phyloP scores from a whole-genome alignment of 805 yeast genomes.

The Wickerhamiella nectarea region DNA sequence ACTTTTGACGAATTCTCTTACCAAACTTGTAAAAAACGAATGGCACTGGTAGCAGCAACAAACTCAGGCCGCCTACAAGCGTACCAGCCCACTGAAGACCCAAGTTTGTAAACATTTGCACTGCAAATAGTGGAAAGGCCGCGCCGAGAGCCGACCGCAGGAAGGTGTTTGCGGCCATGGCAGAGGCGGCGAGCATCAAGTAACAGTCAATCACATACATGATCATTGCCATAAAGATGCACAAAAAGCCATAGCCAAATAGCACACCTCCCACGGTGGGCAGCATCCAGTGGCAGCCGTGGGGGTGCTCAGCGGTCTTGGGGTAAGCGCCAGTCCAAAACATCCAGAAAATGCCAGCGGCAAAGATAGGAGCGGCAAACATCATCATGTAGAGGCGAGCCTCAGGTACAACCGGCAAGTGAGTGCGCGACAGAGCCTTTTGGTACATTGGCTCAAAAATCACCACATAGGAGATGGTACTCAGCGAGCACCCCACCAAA shows the following conservation, averaged over 20 bases:
- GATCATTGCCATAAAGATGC: slow-evolving; percentile 52
- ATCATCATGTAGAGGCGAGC: slow-evolving; percentile 67
- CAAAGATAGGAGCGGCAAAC: slow-evolving; percentile 53
- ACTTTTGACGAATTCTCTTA: slow-evolving; percentile 37
- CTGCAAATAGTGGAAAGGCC: slow-evolving; percentile 58
- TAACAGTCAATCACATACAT: slow-evolving; percentile 65
- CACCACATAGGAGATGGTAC: slow-evolving; percentile 39
- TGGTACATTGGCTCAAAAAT: slow-evolving; percentile 42
- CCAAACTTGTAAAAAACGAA: slow-evolving; percentile 49
- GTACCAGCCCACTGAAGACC: slow-evolving; percentile 73
- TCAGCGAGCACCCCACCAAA: slow-evolving; percentile 51
- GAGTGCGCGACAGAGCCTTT: slow-evolving; percentile 34
- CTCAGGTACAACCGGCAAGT: slow-evolving; percentile 55
- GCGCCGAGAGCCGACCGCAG: slow-evolving; percentile 56
- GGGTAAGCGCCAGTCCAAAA: slow-evolving; percentile 79
- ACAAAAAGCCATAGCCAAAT: slow-evolving; percentile 53
- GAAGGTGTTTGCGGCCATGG: slow-evolving; percentile 59
- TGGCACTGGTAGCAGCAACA: slow-evolving; percentile 52
- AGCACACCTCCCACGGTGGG: slow-evolving; percentile 55
- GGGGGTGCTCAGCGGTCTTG: slow-evolving; percentile 44
- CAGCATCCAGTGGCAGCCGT: slow-evolving; percentile 66
- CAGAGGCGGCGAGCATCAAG: slow-evolving; percentile 61
- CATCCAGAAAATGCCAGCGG: slow-evolving; percentile 74
- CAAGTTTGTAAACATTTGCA: slow-evolving; percentile 53
- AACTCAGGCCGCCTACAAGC: slow-evolving; percentile 48